Conservation (phyloP, 345 rosid species). For the Syzygium aqueum region DNA sequence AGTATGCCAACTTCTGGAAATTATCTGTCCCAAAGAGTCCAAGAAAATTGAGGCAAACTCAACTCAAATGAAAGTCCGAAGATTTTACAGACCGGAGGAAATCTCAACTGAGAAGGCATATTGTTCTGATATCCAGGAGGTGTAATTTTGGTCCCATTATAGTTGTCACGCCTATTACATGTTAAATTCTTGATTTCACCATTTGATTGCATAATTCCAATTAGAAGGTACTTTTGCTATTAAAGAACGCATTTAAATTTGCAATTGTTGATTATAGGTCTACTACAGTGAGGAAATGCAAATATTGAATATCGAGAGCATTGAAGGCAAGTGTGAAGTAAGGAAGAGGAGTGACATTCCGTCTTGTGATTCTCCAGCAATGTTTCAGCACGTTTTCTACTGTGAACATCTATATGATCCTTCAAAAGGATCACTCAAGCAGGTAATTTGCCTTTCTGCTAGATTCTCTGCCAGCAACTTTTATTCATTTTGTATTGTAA, state of each 20-base stretch:
- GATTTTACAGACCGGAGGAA: constrained; percentile 70
- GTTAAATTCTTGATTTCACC: not conserved
- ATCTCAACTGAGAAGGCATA: constrained; percentile 58
- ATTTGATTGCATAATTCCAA: not conserved
- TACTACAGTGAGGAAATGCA: constrained; percentile 56
- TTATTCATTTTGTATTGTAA: not conserved
- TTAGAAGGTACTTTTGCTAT: not conserved
- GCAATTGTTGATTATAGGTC: constrained; percentile 27
- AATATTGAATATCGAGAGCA: constrained; percentile 18
- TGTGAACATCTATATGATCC: constrained; percentile 77
- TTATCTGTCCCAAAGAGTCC: constrained; percentile 18
- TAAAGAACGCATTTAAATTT: constrained; percentile 1
- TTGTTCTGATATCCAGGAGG: constrained; percentile 56
- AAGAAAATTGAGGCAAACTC: constrained; percentile 18
- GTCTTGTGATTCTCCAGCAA: constrained; percentile 20
- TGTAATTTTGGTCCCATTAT: constrained; percentile 1
- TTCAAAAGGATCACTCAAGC: constrained; percentile 55
- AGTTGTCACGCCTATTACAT: not conserved
- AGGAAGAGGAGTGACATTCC: constrained; percentile 67
- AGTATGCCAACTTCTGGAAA: constrained; percentile 56
- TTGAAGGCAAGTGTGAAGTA: constrained; percentile 84
- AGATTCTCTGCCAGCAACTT: not conserved
- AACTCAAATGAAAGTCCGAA: constrained; percentile 31
- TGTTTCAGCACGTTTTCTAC: constrained; percentile 68
- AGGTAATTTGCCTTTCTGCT: constrained; percentile 27